phyloP scores from a whole-genome alignment of 768 basidiomycete genomes.

The Pluteus cervinus region DNA sequence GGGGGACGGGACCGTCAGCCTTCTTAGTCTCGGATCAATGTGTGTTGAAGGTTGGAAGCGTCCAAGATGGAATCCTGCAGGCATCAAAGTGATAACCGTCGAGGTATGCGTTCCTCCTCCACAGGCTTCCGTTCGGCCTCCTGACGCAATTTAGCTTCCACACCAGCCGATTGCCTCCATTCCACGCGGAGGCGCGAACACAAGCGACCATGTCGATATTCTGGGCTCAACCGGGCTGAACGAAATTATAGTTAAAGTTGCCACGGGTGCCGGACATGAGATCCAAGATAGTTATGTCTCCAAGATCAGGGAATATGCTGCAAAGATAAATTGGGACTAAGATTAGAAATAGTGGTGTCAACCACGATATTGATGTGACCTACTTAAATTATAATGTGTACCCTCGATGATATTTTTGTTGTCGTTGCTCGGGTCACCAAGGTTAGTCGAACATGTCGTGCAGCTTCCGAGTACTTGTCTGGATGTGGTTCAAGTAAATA shows the following conservation, averaged over 20 bases:
- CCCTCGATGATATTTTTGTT: neutral
- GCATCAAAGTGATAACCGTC: slow-evolving; percentile 81
- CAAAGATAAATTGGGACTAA: slow-evolving; percentile 73
- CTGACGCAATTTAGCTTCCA: slow-evolving; percentile 45
- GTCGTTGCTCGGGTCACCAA: no score
- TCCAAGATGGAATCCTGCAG: slow-evolving; percentile 84
- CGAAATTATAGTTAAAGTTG: slow-evolving; percentile 87
- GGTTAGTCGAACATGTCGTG: slow-evolving; percentile 11
- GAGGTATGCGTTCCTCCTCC: slow-evolving; percentile 65
- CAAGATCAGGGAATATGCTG: slow-evolving; percentile 69
- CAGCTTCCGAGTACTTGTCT: slow-evolving; percentile 12
- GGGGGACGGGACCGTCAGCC: slow-evolving; percentile 90
- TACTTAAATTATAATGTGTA: neutral
- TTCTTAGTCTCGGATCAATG: slow-evolving; percentile 90
- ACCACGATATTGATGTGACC: neutral
- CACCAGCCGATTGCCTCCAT: slow-evolving; percentile 69
- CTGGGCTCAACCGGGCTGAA: slow-evolving; percentile 76
- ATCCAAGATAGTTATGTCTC: slow-evolving; percentile 68
- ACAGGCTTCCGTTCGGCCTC: slow-evolving; percentile 1
- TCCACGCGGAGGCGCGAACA: slow-evolving; percentile 88
- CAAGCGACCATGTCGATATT: slow-evolving; percentile 87
- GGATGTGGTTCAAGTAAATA: slow-evolving; percentile 18
- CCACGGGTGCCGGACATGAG: slow-evolving; percentile 74
- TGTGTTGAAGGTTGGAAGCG: slow-evolving; percentile 94
- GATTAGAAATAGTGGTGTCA: slow-evolving; percentile 9